These are phyloP conservation scores for Volvox reticuliferus DNA, from an alignment of 139 green algal species.

Conservation along the genomic window DNA sequence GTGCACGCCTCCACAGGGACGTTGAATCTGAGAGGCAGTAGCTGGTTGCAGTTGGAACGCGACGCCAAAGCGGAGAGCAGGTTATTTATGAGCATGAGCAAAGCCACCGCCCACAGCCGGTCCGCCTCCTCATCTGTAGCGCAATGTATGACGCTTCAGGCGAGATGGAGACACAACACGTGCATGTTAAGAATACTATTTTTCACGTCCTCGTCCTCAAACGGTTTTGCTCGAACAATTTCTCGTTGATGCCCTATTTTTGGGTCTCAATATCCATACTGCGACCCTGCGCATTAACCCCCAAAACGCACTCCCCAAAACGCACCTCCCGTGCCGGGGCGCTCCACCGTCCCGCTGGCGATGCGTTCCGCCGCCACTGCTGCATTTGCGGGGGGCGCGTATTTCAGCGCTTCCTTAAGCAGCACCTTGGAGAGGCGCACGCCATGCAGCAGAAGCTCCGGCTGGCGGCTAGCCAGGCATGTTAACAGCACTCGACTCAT, in stretches of 20 bases:
- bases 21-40: constrained; percentile 13
- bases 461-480: constrained; percentile 10
- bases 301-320: too few species aligned
- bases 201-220: too few species aligned
- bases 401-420: neutral
- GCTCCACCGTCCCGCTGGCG: neutral
- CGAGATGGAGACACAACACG: too few species aligned
- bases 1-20: constrained; percentile 17
- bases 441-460: constrained; percentile 45
- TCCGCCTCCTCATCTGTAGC: constrained; percentile 32
- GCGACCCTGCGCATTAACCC: too few species aligned
- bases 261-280: too few species aligned
- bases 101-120: constrained; percentile 16
- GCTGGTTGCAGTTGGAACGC: constrained; percentile 15
- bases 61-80: neutral
- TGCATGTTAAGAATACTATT: too few species aligned
- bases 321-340: constrained; percentile 20
- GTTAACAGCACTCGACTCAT: constrained; percentile 3
- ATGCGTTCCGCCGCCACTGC: neutral
- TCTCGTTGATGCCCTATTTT: too few species aligned
- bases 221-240: too few species aligned
- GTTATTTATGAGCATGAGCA: constrained; percentile 35
- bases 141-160: neutral
- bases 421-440: constrained; percentile 23
- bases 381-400: neutral